A percentile compares a stretch with the other conserved stretches of the same genome.
Evolutionary conservation across 495 filamentous ascomycete genomes (phyloP).

Genomic region (Annulohypoxylon stygium): DNA sequence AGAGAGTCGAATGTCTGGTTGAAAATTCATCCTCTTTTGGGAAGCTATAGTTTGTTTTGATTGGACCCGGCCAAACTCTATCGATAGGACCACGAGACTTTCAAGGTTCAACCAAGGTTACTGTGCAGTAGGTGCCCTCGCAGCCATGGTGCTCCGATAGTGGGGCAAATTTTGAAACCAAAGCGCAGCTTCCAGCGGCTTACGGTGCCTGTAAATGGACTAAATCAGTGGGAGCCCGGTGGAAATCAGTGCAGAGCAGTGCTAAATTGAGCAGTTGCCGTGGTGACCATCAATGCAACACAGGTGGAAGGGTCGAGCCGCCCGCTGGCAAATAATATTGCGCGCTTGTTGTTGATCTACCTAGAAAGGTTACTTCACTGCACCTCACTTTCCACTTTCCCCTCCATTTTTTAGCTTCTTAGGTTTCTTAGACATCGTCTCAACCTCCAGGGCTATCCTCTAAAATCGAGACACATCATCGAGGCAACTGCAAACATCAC

Average conservation of each 20-base stretch:
- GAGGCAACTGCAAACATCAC: conserved; percentile 35
- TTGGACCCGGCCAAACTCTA: conserved; percentile 37
- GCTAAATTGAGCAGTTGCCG: conserved; percentile 38
- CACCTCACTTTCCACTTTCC: conserved; percentile 41
- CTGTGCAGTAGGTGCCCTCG: background rate
- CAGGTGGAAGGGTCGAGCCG: background rate
- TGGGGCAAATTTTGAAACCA: conserved; percentile 41
- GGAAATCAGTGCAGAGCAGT: background rate
- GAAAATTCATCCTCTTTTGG: conserved; percentile 36
- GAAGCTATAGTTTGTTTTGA: conserved; percentile 44
- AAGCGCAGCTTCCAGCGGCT: background rate
- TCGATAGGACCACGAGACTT: conserved; percentile 25
- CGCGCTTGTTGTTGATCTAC: conserved; percentile 43
- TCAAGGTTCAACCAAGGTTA: no score
- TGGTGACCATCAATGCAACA: conserved; percentile 35
- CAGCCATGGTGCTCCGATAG: conserved; percentile 3
- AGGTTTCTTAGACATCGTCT: conserved; percentile 32
- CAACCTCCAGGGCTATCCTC: conserved; percentile 22
- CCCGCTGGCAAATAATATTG: conserved; percentile 37
- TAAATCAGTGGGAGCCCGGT: background rate
- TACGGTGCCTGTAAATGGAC: background rate
- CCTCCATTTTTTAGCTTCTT: conserved; percentile 41
- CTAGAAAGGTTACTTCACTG: conserved; percentile 29
- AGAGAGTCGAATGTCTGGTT: background rate
- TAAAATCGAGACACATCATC: conserved; percentile 41